Evolutionary conservation across 768 basidiomycete genomes (phyloP).

Genomic region (Boletus tomentosulus): DNA sequence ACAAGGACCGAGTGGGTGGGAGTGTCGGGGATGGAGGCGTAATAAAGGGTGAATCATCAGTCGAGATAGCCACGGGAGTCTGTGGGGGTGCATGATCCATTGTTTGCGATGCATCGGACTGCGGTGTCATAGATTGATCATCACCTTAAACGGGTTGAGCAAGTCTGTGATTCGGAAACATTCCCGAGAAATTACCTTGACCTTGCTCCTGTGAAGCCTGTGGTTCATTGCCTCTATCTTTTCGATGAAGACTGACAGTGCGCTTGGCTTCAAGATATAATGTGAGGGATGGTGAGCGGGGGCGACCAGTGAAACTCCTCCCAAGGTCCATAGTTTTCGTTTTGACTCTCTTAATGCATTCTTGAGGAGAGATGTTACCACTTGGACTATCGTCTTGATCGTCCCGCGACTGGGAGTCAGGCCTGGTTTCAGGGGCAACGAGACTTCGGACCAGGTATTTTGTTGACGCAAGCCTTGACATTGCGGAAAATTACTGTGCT

Average conservation of each 20-base stretch:
- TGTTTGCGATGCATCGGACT: constrained; percentile 12
- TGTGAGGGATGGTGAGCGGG: constrained; percentile 27
- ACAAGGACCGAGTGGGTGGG: constrained; percentile 39
- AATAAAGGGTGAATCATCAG: constrained; percentile 65
- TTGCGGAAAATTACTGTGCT: constrained; percentile 11
- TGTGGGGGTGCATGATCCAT: constrained; percentile 3
- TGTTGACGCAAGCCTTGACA: constrained; percentile 25
- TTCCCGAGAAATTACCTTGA: constrained; percentile 27
- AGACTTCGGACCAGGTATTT: constrained; percentile 19
- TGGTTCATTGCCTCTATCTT: constrained; percentile 45
- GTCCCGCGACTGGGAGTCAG: constrained; percentile 32
- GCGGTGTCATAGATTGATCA: constrained; percentile 18
- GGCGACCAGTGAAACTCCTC: constrained; percentile 47
- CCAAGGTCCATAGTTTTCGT: constrained; percentile 63
- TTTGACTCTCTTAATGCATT: constrained; percentile 52
- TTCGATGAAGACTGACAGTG: constrained; percentile 52
- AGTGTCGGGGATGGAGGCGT: constrained; percentile 65
- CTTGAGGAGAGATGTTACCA: constrained; percentile 31
- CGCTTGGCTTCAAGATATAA: constrained; percentile 42
- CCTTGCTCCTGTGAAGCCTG: constrained; percentile 19
- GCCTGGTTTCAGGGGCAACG: constrained; percentile 28
- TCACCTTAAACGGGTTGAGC: constrained; percentile 12
- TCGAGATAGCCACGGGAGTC: constrained; percentile 13
- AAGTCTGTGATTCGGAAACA: constrained; percentile 2
- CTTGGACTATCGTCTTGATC: constrained; percentile 25